Percentiles rank a stretch among this genome's conserved stretches.
These are phyloP conservation scores for Populus deltoides DNA, from an alignment of 345 rosid genomes.

Conservation along the genomic window DNA sequence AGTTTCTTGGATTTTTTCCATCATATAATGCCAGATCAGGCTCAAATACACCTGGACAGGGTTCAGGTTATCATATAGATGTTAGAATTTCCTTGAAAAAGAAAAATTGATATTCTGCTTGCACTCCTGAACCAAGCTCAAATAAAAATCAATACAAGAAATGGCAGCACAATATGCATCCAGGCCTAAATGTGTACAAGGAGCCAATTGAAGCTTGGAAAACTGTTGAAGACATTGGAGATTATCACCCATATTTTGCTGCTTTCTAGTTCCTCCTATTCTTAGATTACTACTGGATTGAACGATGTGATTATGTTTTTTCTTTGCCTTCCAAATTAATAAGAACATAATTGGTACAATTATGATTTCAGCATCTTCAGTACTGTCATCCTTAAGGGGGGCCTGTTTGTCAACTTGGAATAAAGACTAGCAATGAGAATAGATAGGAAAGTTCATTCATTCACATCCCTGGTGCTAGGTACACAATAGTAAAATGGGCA, in stretches of 20 bases:
- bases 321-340: not conserved
- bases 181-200: not conserved
- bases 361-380: not conserved
- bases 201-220: not conserved
- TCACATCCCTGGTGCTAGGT: not conserved
- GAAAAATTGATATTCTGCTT: not conserved
- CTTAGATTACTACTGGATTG: not conserved
- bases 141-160: not conserved
- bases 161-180: not conserved
- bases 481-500: not conserved
- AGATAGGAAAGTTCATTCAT: not conserved
- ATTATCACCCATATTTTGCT: not conserved
- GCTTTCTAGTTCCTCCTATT: not conserved
- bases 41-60: not conserved
- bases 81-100: not conserved
- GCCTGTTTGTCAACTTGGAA: not conserved
- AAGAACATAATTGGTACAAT: not conserved
- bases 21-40: not conserved
- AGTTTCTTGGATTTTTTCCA: not conserved
- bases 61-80: not conserved
- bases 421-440: not conserved
- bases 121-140: not conserved
- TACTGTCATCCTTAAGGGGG: not conserved
- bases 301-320: not conserved
- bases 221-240: not conserved